These are phyloP conservation scores for Graphiopsis chlorocephala DNA, from an alignment of 2,329 filamentous ascomycete genomes.

Conservation along the genomic window DNA sequence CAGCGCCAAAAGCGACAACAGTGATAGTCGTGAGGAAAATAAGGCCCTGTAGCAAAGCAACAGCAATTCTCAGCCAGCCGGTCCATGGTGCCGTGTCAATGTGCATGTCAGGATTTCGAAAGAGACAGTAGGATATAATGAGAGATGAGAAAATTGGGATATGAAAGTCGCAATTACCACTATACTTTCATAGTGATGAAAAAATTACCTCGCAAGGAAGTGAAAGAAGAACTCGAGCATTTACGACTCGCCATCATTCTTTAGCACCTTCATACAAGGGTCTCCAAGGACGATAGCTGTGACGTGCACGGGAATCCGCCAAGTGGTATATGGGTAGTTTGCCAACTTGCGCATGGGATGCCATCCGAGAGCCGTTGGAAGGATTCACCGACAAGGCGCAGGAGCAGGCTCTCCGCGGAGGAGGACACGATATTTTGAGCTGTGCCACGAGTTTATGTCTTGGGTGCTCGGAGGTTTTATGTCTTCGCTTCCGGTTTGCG, in stretches of 20 bases:
- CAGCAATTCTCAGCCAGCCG: constrained; percentile 19
- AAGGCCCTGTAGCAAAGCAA: constrained; percentile 18
- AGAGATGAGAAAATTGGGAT: background rate
- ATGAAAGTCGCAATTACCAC: background rate
- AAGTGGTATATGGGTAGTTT: background rate
- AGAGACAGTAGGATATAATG: background rate
- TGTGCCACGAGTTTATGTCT: background rate
- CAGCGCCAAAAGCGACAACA: constrained; percentile 15
- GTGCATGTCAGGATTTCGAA: constrained; percentile 15
- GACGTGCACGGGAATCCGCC: background rate
- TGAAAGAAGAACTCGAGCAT: background rate
- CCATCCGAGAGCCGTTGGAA: background rate
- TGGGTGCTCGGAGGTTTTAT: background rate
- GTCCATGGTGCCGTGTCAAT: constrained; percentile 23
- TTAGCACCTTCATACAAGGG: background rate
- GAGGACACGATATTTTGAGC: background rate
- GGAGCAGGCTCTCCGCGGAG: background rate
- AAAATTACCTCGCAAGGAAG: background rate
- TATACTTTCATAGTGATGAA: background rate
- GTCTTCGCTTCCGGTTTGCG: background rate
- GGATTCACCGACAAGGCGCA: background rate
- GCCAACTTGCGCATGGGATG: background rate
- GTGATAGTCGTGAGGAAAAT: constrained; percentile 19
- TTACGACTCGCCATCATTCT: background rate
- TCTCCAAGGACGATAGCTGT: background rate